Conservation (phyloP, 163 green algal species). For the Picocystis sp. region DNA sequence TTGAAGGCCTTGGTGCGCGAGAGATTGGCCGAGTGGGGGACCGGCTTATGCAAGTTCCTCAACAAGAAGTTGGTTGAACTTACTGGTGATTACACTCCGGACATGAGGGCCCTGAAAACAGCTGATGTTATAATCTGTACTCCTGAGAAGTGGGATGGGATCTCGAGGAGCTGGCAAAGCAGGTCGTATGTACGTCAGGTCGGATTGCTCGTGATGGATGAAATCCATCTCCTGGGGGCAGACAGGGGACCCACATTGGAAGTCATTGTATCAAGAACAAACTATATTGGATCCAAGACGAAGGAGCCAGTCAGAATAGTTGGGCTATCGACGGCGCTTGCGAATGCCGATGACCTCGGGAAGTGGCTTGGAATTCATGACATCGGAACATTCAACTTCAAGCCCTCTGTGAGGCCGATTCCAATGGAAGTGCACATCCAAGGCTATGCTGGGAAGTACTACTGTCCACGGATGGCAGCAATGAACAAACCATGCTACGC, state of each 20-base stretch:
- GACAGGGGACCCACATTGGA: conserved; percentile 82
- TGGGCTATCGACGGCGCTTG: conserved; percentile 82
- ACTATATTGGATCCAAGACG: conserved; percentile 40
- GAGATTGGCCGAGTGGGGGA: conserved; percentile 80
- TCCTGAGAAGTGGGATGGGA: conserved; percentile 96
- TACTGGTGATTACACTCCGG: conserved; percentile 66
- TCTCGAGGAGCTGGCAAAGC: conserved; percentile 76
- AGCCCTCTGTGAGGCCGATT: conserved; percentile 76
- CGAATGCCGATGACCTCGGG: conserved; percentile 75
- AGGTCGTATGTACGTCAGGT: conserved; percentile 68
- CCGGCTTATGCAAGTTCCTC: conserved; percentile 45
- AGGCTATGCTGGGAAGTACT: conserved; percentile 79
- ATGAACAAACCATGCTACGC: conserved; percentile 97
- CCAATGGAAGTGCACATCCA: conserved; percentile 89
- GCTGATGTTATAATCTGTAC: conserved; percentile 90
- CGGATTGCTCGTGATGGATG: conserved; percentile 81
- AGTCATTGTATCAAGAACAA: conserved; percentile 70
- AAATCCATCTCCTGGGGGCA: conserved; percentile 90
- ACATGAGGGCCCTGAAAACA: conserved; percentile 53
- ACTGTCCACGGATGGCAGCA: conserved; percentile 87
- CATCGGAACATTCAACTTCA: conserved; percentile 92
- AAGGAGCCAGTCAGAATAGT: conserved; percentile 59
- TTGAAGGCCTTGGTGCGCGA: conserved; percentile 82
- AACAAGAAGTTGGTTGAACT: conserved; percentile 71
- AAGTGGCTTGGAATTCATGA: conserved; percentile 58